Conservation (phyloP, 1,284 basidiomycete genomes). For the Ceratobasidium papillatum region DNA sequence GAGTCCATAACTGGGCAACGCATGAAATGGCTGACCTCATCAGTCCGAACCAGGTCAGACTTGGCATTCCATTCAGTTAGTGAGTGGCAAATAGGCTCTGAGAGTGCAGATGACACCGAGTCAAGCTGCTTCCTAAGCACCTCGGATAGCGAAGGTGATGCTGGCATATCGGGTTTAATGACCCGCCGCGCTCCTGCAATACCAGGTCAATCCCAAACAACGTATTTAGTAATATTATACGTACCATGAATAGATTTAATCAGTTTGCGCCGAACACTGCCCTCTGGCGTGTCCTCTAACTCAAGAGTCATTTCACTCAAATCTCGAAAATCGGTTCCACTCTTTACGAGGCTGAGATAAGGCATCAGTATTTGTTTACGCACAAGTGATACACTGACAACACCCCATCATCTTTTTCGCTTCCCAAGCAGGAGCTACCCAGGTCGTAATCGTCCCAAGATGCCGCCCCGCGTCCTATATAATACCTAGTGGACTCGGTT, state of each 20-base stretch:
- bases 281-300: slow-evolving; percentile 66
- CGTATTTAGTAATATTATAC: slow-evolving; percentile 28
- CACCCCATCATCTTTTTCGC: slow-evolving; percentile 77
- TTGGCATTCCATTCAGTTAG: slow-evolving; percentile 77
- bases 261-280: slow-evolving; percentile 71
- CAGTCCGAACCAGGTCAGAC: slow-evolving; percentile 75
- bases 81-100: slow-evolving; percentile 76
- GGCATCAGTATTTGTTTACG: neutral
- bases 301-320: slow-evolving; percentile 77
- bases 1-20: neutral
- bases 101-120: slow-evolving; percentile 74
- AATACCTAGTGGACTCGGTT: slow-evolving; percentile 55
- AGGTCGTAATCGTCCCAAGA: slow-evolving; percentile 77
- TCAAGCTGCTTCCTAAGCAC: slow-evolving; percentile 74
- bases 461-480: slow-evolving; percentile 77
- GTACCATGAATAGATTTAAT: slow-evolving; percentile 72
- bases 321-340: slow-evolving; percentile 91
- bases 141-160: slow-evolving; percentile 65
- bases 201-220: neutral
- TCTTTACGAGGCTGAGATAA: slow-evolving; percentile 68
- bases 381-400: slow-evolving; percentile 54
- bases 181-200: slow-evolving; percentile 68
- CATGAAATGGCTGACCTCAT: slow-evolving; percentile 60
- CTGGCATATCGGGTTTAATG: slow-evolving; percentile 67
- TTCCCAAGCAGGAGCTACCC: slow-evolving; percentile 67